Evolutionary conservation across 495 filamentous ascomycete genomes (phyloP), one percentile per base, ranked within the genome.

Genomic region (Rhypophila decipiens): DNA sequence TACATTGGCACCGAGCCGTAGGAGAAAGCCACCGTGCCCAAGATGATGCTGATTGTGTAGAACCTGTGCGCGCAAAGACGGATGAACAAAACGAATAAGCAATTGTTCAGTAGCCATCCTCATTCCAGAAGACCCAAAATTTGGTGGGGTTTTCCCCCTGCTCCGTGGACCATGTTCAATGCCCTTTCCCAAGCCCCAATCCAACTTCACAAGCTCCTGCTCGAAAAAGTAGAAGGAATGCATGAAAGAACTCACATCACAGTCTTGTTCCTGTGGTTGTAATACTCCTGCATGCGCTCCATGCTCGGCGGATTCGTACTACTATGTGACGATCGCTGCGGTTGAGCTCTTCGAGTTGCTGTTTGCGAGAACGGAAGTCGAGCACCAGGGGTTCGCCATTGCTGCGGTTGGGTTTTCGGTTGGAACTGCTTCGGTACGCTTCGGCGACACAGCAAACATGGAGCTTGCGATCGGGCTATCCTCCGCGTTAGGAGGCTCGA

Each of bases 1-100:
- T 99, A 99, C 65, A 97, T 75, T 20, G 93, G 93, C 46, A 99
- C 93, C 34, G 89, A 94, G 46, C 91, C 91, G 64, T 99, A 99
- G 5, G 90, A 88, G 20, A 97, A 75, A 22, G 88, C 90, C 38
- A 94, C 84, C 5, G 90, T 96, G 48, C 86, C 91, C 43, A 99
- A 70, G 50, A 95, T 90, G 47, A 93, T 63, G 65, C 87, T 93
- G 38, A 91, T 67, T 24, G 84, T 80, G 67, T 95, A 96, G 65
- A 82, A 88, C 70, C 86, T 91, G 57, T 33, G 24, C 13, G 44
- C 21, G 15, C 46, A 9, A 35, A 18, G 24, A 21, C 9, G n/a
- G n/a, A n/a, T n/a, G n/a, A n/a, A n/a, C n/a, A n/a, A n/a, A n/a
- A n/a, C n/a, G n/a, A n/a, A n/a, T n/a, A n/a, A n/a, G n/a, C n/a